Evolutionary conservation across 1,284 basidiomycete genomes (phyloP).

Genomic region (Ganoderma resinaceum): DNA sequence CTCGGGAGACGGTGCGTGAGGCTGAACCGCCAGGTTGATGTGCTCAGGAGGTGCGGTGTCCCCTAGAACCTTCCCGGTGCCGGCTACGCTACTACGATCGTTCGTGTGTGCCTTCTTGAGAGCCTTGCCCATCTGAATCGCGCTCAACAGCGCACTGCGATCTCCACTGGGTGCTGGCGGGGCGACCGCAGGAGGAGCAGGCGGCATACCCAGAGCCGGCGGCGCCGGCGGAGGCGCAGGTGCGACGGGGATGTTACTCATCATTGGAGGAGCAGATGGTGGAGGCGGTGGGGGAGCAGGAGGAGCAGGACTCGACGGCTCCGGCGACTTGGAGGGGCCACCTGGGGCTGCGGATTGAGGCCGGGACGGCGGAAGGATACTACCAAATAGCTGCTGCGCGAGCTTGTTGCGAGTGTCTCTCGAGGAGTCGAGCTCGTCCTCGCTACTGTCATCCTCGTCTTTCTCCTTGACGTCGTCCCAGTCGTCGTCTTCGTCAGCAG

Average conservation of each 20-base stretch:
- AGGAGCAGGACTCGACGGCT: conserved; percentile 44
- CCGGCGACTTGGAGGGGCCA: conserved; percentile 39
- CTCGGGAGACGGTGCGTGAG: conserved; percentile 49
- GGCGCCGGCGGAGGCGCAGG: conserved; percentile 21
- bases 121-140: conserved; percentile 84
- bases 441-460: conserved; percentile 75
- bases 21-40: conserved; percentile 55
- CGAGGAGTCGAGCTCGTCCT: conserved; percentile 77
- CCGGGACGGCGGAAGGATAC: conserved; percentile 60
- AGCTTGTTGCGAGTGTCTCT: conserved; percentile 74
- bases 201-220: conserved; percentile 42
- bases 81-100: conserved; percentile 78
- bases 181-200: conserved; percentile 46
- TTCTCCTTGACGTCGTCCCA: conserved; percentile 88
- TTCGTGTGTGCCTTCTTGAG: conserved; percentile 85
- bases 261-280: conserved; percentile 45
- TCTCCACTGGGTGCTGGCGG: conserved; percentile 54
- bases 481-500: conserved; percentile 71
- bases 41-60: conserved; percentile 79
- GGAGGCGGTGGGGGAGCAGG: conserved; percentile 46
- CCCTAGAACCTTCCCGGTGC: conserved; percentile 82
- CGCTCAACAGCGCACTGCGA: conserved; percentile 75
- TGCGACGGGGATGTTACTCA: conserved; percentile 23
- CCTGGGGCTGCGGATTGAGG: conserved; percentile 52
- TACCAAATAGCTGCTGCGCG: conserved; percentile 82